Conservation (phyloP, 1,139 yeast genomes). For the Yamadazyma songkhlaensis region DNA sequence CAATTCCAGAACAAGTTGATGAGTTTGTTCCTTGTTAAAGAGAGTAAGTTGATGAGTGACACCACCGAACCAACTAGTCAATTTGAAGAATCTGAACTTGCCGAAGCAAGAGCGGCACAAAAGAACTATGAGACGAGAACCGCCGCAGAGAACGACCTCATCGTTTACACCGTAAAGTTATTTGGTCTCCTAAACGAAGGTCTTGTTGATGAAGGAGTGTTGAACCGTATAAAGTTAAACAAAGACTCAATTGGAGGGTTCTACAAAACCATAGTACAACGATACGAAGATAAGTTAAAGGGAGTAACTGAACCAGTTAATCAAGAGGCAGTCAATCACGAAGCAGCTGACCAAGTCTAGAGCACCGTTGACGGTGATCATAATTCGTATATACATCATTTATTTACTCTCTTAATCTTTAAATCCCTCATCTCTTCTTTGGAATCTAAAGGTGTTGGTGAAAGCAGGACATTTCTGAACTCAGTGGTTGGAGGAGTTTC, state of each 20-base stretch:
- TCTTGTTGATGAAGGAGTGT: conserved; percentile 27
- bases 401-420: conserved; percentile 6
- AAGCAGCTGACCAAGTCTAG: too few relatives aligned
- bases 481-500: conserved; percentile 9
- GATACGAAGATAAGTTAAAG: conserved; percentile 8
- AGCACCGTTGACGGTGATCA: background rate
- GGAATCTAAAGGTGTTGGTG: background rate
- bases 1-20: conserved; percentile 24
- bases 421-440: conserved; percentile 5
- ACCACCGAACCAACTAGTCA: conserved; percentile 31
- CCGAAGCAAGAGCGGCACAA: conserved; percentile 3
- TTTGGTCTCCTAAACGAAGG: conserved; percentile 42
- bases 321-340: too few relatives aligned
- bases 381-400: conserved; percentile 1
- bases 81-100: conserved; percentile 15
- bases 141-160: conserved; percentile 41
- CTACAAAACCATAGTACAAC: conserved; percentile 23
- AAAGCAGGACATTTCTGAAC: background rate
- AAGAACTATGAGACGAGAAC: too few relatives aligned
- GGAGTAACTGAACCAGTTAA: background rate
- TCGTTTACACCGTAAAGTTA: conserved; percentile 50
- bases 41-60: conserved; percentile 24
- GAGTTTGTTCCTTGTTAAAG: conserved; percentile 33
- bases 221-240: conserved; percentile 48
- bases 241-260: conserved; percentile 44